A percentile compares a stretch with the other conserved stretches of the same genome.
Evolutionary conservation across 2,329 filamentous ascomycete species (phyloP).

Genomic region (Colletotrichum siamense): DNA sequence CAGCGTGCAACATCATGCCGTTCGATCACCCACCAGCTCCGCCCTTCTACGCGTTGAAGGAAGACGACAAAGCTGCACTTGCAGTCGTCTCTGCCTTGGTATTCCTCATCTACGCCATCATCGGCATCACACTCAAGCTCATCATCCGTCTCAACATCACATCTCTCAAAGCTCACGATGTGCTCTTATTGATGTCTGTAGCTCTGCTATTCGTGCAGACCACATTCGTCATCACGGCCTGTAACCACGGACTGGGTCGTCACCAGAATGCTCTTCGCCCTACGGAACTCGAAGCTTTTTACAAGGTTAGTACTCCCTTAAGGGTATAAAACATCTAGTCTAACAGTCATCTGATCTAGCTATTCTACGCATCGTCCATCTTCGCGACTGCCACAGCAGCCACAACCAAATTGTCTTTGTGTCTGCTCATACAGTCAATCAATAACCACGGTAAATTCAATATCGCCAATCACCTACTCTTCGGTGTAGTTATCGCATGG

Average conservation of each 20-base stretch:
- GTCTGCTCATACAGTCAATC: background rate
- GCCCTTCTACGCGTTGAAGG: background rate
- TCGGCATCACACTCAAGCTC: background rate
- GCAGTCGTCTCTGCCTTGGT: background rate
- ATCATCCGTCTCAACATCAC: conserved; percentile 1
- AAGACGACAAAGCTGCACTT: background rate
- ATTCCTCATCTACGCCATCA: background rate
- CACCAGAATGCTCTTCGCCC: background rate
- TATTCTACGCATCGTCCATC: background rate
- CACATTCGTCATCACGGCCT: background rate
- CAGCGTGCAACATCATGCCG: background rate
- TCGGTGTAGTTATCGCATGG: background rate
- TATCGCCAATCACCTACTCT: background rate
- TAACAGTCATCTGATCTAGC: background rate
- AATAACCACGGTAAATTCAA: background rate
- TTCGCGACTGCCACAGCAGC: background rate
- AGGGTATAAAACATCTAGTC: background rate
- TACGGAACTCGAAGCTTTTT: background rate
- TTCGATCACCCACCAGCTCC: background rate
- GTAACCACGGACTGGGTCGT: background rate
- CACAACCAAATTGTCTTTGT: background rate
- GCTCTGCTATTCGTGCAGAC: background rate
- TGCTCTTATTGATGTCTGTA: background rate
- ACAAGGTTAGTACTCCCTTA: background rate
- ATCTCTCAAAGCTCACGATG: background rate